Evolutionary conservation across 2,329 filamentous ascomycete species (phyloP).

Genomic region (Didymella arachidicola): DNA sequence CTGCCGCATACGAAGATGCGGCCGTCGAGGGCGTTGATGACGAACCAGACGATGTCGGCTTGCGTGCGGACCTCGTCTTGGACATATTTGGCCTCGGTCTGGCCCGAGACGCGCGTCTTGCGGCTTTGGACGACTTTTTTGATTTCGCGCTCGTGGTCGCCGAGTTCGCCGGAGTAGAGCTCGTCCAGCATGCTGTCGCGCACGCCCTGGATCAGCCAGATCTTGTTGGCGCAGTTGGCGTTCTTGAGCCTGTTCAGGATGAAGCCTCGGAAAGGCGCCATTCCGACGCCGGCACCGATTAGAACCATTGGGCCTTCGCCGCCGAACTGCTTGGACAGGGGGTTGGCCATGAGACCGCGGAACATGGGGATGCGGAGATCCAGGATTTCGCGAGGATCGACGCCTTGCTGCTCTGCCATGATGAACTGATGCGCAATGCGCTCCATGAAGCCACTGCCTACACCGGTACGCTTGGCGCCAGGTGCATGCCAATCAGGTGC

Average conservation of each 20-base stretch:
- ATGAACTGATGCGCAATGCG: conserved; percentile 78
- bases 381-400: conserved; percentile 55
- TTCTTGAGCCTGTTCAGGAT: conserved; percentile 93
- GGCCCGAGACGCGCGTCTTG: conserved; percentile 49
- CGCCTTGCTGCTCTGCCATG: conserved; percentile 67
- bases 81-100: conserved; percentile 80
- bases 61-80: conserved; percentile 93
- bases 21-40: conserved; percentile 95
- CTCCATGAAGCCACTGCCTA: conserved; percentile 94
- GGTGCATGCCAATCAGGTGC: conserved; percentile 78
- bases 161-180: conserved; percentile 95
- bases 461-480: conserved; percentile 70
- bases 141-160: conserved; percentile 62
- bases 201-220: conserved; percentile 94
- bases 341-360: conserved; percentile 97
- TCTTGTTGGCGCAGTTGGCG: conserved; percentile 96
- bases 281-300: conserved; percentile 94
- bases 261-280: conserved; percentile 97
- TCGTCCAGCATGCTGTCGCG: conserved; percentile 95
- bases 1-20: conserved; percentile 96
- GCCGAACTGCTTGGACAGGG: conserved; percentile 88
- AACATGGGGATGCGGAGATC: conserved; percentile 93
- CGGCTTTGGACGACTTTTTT: conserved; percentile 63
- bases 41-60: conserved; percentile 97
- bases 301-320: conserved; percentile 96